Evolutionary conservation across 306 rosid genomes (phyloP), one percentile per base, ranked within the genome.

Genomic region (Oxytropis ochrocephala): DNA sequence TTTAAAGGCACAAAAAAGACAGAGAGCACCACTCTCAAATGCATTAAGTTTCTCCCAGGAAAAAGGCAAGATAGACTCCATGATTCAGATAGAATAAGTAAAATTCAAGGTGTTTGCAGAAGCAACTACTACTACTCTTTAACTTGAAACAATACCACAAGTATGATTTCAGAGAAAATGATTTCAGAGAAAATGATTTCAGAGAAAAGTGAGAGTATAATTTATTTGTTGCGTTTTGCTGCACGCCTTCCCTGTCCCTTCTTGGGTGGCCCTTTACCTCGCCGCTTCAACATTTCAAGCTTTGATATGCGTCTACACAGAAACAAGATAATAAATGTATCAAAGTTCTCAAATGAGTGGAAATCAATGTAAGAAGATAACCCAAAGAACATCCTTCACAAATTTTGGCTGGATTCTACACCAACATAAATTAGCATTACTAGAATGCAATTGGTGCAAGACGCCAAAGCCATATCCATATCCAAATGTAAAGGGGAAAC

Each of bases 201-300:
- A 67, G 51, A 70, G 64, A 42, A 11, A 60, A 14, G 27, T n/a
- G 6, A 46, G 71, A 73, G 60, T 60, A 67, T 68, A 27, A 73
- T 73, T 76, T 84, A 86, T 73, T 91, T 80, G 76, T 70, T 88
- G 56, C 96, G 96, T 59, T 91, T 91, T 61, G 88, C 81, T 53
- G 95, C 96, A 69, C 96, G 95, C 85, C 65, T 85, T 70, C 97
- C 97, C 32, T 89, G 88, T 59, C 96, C 96, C 83, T 92, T 92
- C 90, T 89, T 87, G n/a, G 95, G 96, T 33, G 96, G 85, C 69
- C 96, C 96, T 75, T 92, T 92, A 35, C 97, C 95, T 17, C 97
- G 90, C 38, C 96, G 96, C 86, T 85, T 92, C 89, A 92, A 79
- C 95, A 92, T 92, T 84, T 89, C 91, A 58, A 92, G 96, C 79